Conservation (phyloP, 208 protist genomes). For the Leishmania guyanensis region DNA sequence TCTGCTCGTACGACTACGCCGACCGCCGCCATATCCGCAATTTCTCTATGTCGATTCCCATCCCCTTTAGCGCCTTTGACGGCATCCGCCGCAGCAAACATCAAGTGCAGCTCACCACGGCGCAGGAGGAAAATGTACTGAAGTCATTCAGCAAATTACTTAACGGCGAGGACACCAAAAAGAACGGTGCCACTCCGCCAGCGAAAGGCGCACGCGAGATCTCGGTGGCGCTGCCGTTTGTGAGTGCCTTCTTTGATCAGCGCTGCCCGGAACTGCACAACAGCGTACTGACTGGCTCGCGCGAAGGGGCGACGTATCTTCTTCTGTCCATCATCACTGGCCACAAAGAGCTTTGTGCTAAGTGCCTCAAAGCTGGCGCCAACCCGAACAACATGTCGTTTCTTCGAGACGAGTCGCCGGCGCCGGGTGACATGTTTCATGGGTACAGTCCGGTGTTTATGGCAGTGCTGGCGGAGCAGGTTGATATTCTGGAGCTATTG, state of each 20-base stretch:
- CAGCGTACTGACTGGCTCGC: slow-evolving; percentile 32
- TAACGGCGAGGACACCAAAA: slow-evolving; percentile 28
- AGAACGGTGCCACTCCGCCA: slow-evolving; percentile 16
- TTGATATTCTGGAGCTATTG: slow-evolving; percentile 73
- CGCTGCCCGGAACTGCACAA: slow-evolving; percentile 63
- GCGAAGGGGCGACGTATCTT: slow-evolving; percentile 76
- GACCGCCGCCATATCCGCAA: slow-evolving; percentile 53
- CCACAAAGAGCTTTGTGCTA: slow-evolving; percentile 57
- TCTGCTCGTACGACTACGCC: slow-evolving; percentile 39
- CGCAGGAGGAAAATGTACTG: slow-evolving; percentile 62
- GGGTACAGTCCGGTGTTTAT: slow-evolving; percentile 90
- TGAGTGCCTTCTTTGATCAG: slow-evolving; percentile 75
- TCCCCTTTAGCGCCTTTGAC: slow-evolving; percentile 77
- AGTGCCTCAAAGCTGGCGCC: slow-evolving; percentile 78
- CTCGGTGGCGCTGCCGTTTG: slow-evolving; percentile 67
- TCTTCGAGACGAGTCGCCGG: slow-evolving; percentile 59
- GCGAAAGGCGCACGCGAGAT: slow-evolving; percentile 49
- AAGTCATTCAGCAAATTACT: slow-evolving; percentile 70
- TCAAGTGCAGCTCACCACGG: slow-evolving; percentile 52
- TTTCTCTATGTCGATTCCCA: slow-evolving; percentile 79
- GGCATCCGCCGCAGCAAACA: slow-evolving; percentile 59
- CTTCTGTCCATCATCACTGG: slow-evolving; percentile 80
- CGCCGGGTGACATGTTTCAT: slow-evolving; percentile 81
- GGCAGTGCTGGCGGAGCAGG: slow-evolving; percentile 71
- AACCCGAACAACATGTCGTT: slow-evolving; percentile 89